Conservation (phyloP, 352 stramenopile species). For the Globisporangium okanoganense region DNA sequence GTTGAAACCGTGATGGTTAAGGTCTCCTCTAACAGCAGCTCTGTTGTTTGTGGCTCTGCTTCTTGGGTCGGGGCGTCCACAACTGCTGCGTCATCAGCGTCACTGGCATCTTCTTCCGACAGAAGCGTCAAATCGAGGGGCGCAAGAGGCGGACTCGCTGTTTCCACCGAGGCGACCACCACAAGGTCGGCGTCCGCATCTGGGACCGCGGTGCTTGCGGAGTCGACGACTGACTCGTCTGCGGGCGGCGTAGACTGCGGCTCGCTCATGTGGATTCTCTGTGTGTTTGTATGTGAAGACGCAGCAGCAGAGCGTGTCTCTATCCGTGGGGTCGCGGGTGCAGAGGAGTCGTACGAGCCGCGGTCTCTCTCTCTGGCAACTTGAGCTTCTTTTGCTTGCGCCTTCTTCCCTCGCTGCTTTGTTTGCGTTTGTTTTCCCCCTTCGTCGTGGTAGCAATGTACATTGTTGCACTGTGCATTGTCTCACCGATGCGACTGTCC, state of each 20-base stretch:
- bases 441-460: too few relatives aligned
- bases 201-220: neutral
- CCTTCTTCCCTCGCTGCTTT: neutral
- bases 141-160: neutral
- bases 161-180: neutral
- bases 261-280: slow-evolving; percentile 1
- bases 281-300: neutral
- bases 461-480: too few relatives aligned
- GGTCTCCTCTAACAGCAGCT: neutral
- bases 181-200: slow-evolving; percentile 3
- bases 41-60: neutral
- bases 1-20: neutral
- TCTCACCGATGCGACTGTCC: too few relatives aligned
- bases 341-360: neutral
- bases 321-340: neutral
- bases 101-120: neutral
- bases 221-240: neutral
- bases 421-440: neutral
- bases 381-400: neutral
- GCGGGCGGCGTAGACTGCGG: neutral
- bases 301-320: neutral
- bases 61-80: neutral
- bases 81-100: neutral
- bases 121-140: slow-evolving; percentile 6
- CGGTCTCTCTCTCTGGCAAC: neutral